Evolutionary conservation across 2,329 filamentous ascomycete genomes (phyloP), one percentile per base, ranked within the genome.

Genomic region (Fusarium dimerum): DNA sequence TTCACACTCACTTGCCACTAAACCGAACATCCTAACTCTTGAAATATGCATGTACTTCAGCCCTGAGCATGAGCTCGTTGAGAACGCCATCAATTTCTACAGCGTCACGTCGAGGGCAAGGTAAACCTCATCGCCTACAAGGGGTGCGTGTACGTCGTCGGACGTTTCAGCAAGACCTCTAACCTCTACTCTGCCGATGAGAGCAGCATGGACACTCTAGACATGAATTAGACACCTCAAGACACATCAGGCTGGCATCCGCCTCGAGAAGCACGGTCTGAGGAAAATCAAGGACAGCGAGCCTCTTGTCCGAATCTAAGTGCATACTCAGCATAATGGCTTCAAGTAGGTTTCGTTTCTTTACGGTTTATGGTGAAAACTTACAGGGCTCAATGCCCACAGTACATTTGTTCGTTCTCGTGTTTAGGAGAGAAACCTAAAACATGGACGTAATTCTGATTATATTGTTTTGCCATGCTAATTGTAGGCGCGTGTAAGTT

Each of bases 211-310:
- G 79, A 68, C 60, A 76, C 75, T 66, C 77, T 86, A 68, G 81
- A 56, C 63, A 82, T 80, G 73, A 78, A 78, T 64, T 86, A 88
- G 76, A 80, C 79, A 56, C 81, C 76, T 60, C 89, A 89, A 86
- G 88, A 91, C 68, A 84, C 84, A 60, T 80, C 66, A 12, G 79
- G 79, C 26, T 86, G 40, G 30, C 26, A 59, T 59, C 41, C 46
- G 48, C 6, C 46, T 88, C 45, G 76, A 84, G 73, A 86, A 74
- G 63, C 70, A 71, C 30, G 67, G 67, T 26, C 54, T 26, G 29
- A 48, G 55, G 43, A 73, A 71, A 67, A 68, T 68, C 44, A 61
- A 62, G 59, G 60, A 71, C 36, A 67, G 67, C 49, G 56, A 74
- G 71, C 78, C 54, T 61, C 84, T 64, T 42, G 5, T n/a, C n/a